Conservation (phyloP, 805 yeast species). For the Ogataea haglerorum region DNA sequence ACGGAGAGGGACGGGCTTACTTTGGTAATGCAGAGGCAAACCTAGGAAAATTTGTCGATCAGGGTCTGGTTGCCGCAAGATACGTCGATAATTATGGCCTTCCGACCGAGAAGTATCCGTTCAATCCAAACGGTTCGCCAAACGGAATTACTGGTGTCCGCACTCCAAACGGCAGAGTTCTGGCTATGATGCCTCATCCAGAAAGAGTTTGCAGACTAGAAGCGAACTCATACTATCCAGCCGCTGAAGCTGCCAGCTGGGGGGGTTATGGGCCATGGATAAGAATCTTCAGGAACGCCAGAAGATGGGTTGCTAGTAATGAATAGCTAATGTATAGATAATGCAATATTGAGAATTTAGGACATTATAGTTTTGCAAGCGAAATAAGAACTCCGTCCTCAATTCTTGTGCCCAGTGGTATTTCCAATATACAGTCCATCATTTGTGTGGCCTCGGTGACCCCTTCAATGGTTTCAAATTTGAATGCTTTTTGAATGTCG, state of each 20-base stretch:
- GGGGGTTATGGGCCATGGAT: slow-evolving; percentile 94
- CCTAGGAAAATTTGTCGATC: slow-evolving; percentile 45
- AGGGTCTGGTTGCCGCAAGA: slow-evolving; percentile 62
- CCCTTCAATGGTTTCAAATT: slow-evolving; percentile 50
- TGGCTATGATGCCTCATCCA: slow-evolving; percentile 99
- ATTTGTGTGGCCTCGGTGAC: slow-evolving; percentile 55
- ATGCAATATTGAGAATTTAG: not conserved
- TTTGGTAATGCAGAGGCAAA: slow-evolving; percentile 47
- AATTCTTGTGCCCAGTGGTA: slow-evolving; percentile 55
- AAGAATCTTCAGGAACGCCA: slow-evolving; percentile 84
- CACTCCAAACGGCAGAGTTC: slow-evolving; percentile 88
- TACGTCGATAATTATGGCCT: slow-evolving; percentile 91
- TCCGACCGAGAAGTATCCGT: slow-evolving; percentile 79
- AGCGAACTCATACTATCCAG: slow-evolving; percentile 88
- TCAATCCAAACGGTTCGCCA: slow-evolving; percentile 95
- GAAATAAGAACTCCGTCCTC: slow-evolving; percentile 72
- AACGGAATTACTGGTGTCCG: slow-evolving; percentile 90
- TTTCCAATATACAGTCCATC: slow-evolving; percentile 57
- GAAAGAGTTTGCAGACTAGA: slow-evolving; percentile 89
- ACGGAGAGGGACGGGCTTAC: slow-evolving; percentile 93
- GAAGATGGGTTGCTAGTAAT: slow-evolving; percentile 73
- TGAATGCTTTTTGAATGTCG: slow-evolving; percentile 53
- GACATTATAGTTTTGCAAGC: slow-evolving; percentile 35
- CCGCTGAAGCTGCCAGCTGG: slow-evolving; percentile 57
- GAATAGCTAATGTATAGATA: slow-evolving; percentile 2